Percentiles rank a stretch among this genome's conserved stretches.
These are phyloP conservation scores for Nakataea oryzae DNA, from an alignment of 2,329 filamentous ascomycete species.

Conservation along the genomic window DNA sequence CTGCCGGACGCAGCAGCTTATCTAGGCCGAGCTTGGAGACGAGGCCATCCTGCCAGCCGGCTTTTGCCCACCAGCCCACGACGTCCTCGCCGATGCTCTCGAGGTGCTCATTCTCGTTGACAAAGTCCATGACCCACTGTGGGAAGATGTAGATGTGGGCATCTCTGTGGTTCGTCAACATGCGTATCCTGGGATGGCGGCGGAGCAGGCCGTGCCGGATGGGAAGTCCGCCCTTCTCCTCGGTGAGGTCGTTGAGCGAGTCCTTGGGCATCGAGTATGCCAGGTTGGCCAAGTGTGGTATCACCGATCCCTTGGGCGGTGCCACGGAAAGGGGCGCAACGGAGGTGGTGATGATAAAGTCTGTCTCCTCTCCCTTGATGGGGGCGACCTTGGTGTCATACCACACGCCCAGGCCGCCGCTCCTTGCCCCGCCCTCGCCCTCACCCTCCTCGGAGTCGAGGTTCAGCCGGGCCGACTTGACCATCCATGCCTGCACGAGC, in stretches of 20 bases:
- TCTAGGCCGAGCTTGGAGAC: constrained; percentile 66
- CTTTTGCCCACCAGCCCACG: constrained; percentile 91
- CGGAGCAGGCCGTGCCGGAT: constrained; percentile 67
- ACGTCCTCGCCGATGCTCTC: constrained; percentile 88
- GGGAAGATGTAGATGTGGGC: constrained; percentile 94
- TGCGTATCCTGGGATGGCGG: constrained; percentile 63
- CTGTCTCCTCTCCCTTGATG: constrained; percentile 84
- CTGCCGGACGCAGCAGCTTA: constrained; percentile 44
- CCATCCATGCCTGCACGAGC: constrained; percentile 86
- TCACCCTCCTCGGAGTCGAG: not conserved
- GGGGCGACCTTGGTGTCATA: constrained; percentile 72
- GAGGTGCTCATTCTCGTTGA: constrained; percentile 67
- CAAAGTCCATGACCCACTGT: constrained; percentile 79
- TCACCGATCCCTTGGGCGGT: constrained; percentile 52
- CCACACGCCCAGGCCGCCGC: constrained; percentile 81
- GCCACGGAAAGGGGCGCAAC: constrained; percentile 47
- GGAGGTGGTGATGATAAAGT: constrained; percentile 75
- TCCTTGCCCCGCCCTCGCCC: constrained; percentile 24
- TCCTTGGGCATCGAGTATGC: constrained; percentile 85
- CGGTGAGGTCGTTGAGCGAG: constrained; percentile 73
- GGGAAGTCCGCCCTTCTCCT: constrained; percentile 62
- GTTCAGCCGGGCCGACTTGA: constrained; percentile 46
- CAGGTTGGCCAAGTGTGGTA: constrained; percentile 62
- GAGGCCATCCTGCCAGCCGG: constrained; percentile 78
- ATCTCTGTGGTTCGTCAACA: constrained; percentile 78